Evolutionary conservation across 495 filamentous ascomycete species (phyloP), one percentile per base, ranked within the genome.

Genomic region (Aspergillus asperescens): DNA sequence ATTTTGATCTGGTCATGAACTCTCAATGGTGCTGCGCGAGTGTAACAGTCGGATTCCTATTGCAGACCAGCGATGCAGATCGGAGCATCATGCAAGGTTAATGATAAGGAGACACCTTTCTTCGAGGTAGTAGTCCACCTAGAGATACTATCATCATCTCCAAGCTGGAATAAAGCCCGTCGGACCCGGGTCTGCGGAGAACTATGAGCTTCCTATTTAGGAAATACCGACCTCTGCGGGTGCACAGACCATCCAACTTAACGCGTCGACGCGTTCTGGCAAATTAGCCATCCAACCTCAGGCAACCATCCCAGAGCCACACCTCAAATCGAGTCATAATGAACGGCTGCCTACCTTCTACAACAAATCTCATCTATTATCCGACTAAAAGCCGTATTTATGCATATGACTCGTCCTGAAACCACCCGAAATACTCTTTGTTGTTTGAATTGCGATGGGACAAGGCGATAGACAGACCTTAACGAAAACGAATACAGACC

Each of bases 391-490:
- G 7, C 12, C 3, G 12, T 10, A 16, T 35, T 12, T 12, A 48
- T 38, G 43, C 48, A 48, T 45, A 61, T 66, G 57, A 48, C 50
- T 60, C 34, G 32, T 23, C 19, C 16, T 48, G 46, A 55, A 19
- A 19, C 19, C 20, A 25, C 24, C 18, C 35, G 38, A 39, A 39
- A 9, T 22, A 34, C 19, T 27, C 22, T 15, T 27, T 46, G 15
- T 16, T 48, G 32, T 41, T 42, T 38, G 34, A 59, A 47, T 50
- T 67, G 70, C 65, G 59, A 74, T 74, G 70, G 70, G 58, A 62
- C 58, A 54, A 49, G 52, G 42, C 20, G 56, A 62, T 31, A 57
- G n/a, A 39, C 35, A 19, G 16, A 54, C 48, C n/a, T 46, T 20
- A 20, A 41, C 67, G 43, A 60, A 63, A 18, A 53, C 51, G 20